Conservation (phyloP, 371 early-diverging fungal genomes). For the Syncephalastrum contaminatum region DNA sequence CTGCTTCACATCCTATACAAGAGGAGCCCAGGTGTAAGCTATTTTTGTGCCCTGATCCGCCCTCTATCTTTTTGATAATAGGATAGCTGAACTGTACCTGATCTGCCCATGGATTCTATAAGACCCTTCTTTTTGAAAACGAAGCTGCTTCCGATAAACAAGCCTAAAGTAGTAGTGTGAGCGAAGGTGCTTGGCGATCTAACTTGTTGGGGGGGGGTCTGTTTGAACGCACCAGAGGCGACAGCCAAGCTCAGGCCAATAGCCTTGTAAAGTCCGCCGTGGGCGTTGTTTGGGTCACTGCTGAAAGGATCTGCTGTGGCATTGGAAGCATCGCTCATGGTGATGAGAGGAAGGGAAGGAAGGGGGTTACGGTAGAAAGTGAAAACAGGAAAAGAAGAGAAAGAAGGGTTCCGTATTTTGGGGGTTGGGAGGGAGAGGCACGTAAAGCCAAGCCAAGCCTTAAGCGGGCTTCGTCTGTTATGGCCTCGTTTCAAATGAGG, state of each 20-base stretch:
- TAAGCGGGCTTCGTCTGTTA: no score
- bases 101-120: conserved; percentile 63
- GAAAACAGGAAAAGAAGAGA: conserved; percentile 3
- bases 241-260: conserved; percentile 87
- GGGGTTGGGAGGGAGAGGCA: no score
- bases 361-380: conserved; percentile 2
- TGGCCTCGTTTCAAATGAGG: no score
- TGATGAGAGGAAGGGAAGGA: background rate
- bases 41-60: background rate
- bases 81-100: conserved; percentile 39
- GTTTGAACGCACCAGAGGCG: conserved; percentile 47
- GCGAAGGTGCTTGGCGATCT: background rate
- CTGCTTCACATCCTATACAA: conserved; percentile 53
- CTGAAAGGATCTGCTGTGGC: conserved; percentile 32
- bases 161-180: conserved; percentile 46
- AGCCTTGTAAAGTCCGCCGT: conserved; percentile 66
- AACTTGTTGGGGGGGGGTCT: no score
- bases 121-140: conserved; percentile 95
- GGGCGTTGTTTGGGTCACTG: conserved; percentile 24
- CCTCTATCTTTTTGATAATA: no score
- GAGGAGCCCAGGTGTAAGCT: conserved; percentile 2
- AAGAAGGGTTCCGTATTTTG: background rate
- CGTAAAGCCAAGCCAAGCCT: no score
- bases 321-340: conserved; percentile 22
- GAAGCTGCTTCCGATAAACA: conserved; percentile 89